phyloP scores from a whole-genome alignment of 495 filamentous ascomycete genomes.

The Paragyromitra xinjiangensis region DNA sequence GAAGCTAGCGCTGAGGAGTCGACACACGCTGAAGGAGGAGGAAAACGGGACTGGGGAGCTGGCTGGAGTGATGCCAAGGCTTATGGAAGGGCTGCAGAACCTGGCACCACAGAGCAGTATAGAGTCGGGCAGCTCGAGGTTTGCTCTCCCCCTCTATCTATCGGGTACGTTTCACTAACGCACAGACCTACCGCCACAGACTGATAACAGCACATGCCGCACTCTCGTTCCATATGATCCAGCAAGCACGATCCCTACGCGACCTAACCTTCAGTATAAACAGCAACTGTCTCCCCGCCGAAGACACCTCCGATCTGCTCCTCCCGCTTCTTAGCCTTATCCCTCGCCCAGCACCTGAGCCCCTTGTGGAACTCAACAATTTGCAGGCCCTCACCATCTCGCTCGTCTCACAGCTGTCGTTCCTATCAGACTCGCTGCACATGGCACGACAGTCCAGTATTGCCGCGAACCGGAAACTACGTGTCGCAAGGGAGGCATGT shows the following conservation, averaged over 20 bases:
- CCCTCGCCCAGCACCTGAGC: slow-evolving; percentile 57
- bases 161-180: slow-evolving; percentile 23
- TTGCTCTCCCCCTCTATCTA: slow-evolving; percentile 11
- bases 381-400: slow-evolving; percentile 77
- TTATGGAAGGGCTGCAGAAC: slow-evolving; percentile 77
- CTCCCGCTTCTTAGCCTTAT: slow-evolving; percentile 65
- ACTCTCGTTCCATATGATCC: slow-evolving; percentile 80
- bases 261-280: slow-evolving; percentile 74
- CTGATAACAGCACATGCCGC: slow-evolving; percentile 88
- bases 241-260: slow-evolving; percentile 83
- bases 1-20: slow-evolving; percentile 45
- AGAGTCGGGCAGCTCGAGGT: slow-evolving; percentile 55
- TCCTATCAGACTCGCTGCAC: slow-evolving; percentile 89
- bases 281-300: slow-evolving; percentile 63
- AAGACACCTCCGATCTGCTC: slow-evolving; percentile 66
- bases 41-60: slow-evolving; percentile 44
- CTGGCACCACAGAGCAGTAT: slow-evolving; percentile 75
- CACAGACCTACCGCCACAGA: slow-evolving; percentile 62
- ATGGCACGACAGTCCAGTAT: slow-evolving; percentile 89
- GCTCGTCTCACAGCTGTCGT: slow-evolving; percentile 79
- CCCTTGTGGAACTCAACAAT: slow-evolving; percentile 62
- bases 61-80: slow-evolving; percentile 53
- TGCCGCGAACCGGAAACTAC: slow-evolving; percentile 76
- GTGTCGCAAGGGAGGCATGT: slow-evolving; percentile 79
- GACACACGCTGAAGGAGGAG: slow-evolving; percentile 39